A percentile compares a stretch with the other conserved stretches of the same genome.
Evolutionary conservation across 139 green algal species (phyloP).

Genomic region (Spirogloea muscicola): DNA sequence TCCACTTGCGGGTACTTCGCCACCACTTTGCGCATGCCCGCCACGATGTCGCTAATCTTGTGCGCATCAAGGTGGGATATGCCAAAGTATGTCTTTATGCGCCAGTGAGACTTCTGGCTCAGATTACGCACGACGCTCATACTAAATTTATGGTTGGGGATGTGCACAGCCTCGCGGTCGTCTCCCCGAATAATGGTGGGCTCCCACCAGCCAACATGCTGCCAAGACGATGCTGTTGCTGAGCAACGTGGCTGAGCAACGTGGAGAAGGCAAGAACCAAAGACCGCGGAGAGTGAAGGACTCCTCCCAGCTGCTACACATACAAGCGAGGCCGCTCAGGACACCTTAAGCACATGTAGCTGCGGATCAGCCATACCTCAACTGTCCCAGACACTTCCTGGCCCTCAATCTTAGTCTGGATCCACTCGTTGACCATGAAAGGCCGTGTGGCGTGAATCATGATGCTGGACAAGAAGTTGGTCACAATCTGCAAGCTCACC

Average conservation of each 20-base stretch:
- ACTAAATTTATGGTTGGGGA: conserved; percentile 46
- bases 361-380: no score
- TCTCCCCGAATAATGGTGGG: conserved; percentile 31
- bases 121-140: conserved; percentile 38
- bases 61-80: conserved; percentile 28
- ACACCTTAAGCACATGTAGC: no score
- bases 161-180: conserved; percentile 41
- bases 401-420: conserved; percentile 41
- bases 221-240: background rate
- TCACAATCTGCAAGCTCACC: conserved; percentile 44
- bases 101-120: conserved; percentile 42
- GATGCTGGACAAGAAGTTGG: conserved; percentile 44
- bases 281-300: no score
- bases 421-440: conserved; percentile 48
- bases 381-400: conserved; percentile 39
- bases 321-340: no score
- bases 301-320: no score
- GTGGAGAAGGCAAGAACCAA: no score
- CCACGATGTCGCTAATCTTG: conserved; percentile 37
- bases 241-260: no score
- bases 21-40: conserved; percentile 36
- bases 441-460: conserved; percentile 38
- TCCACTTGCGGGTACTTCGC: conserved; percentile 38
- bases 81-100: conserved; percentile 43
- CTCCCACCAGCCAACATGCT: conserved; percentile 46